Evolutionary conservation across 352 stramenopile genomes (phyloP), one percentile per base, ranked within the genome.

Genomic region (Phytophthora hybrid): DNA sequence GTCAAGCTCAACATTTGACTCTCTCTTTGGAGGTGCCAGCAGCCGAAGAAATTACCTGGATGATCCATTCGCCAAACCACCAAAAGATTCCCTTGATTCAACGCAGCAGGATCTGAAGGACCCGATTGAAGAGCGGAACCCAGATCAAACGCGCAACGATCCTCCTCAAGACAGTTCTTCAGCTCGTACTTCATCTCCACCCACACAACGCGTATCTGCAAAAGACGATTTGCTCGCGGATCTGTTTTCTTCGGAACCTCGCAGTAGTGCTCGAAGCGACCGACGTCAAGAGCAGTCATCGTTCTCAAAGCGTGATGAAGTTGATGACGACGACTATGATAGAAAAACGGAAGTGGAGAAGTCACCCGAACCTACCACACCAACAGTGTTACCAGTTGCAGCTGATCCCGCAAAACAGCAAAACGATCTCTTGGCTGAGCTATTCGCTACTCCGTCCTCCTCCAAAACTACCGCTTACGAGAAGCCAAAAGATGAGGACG

Each of bases 221-320:
- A 88, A 85, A 65, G 77, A 81, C 26, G 77, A 84, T 70, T 56
- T 86, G 13, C 73, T 86, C 3, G 70, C 77, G 13, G 72, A 83
- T 69, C 66, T 85, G 37, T 82, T 85, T 31, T 52, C 78, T 13
- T 59, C 59, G 18, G 69, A 83, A 19, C 34, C 54, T 31, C 39
- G 26, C 4, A 56, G 23, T 47, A 61, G 39, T 70, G 6, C 39
- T 39, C 71, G 55, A 61, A 46, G 53, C 19, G 46, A 21, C 34
- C 55, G 59, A 3, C 49, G 44, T 23, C 60, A 66, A 31, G 39
- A 72, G 53, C 39, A 75, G 13, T 19, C 47, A 13, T 31, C 41
- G 8, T 16, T 69, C 23, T 52, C 34, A 51, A 65, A 46, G 55
- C 54, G 7, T 34, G 54, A 72, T 37, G 44, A 66, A 49, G 23